Evolutionary conservation across 805 yeast genomes (phyloP), one percentile per base, ranked within the genome.

Genomic region (Zygoascus ofunaensis): DNA sequence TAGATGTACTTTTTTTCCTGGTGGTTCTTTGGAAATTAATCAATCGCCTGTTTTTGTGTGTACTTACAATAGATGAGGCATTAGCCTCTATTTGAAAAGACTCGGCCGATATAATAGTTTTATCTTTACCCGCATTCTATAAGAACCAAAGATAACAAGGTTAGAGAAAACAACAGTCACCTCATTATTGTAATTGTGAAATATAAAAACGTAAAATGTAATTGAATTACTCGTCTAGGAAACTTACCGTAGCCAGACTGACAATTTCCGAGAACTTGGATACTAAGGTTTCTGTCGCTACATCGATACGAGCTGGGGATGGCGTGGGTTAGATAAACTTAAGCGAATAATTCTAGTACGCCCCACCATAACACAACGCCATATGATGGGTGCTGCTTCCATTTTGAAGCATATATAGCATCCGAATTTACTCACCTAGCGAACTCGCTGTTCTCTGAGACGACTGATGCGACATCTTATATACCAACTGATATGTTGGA

Each of bases 71-170:
- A 3, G 63, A 53, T 3, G 62, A 49, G 14, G 69, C 57, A 43
- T 62, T 56, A n/a, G 64, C 62, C 47, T 63, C 68, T 34, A 66
- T 64, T 34, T 63, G 64, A 20, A 59, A 57, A 1, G 66, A 55
- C 34, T 66, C 71, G n/a, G 62, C 57, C 4, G 70, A 69, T 3
- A 62, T 50, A 1, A 65, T 53, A 18, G 58, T 57, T 10, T 54
- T 41, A 37, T 62, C 64, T 28, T 64, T 63, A 19, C 54, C 55
- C 5, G 54, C 48, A 40, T 53, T 52, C 58, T 46, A 37, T 30
- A 28, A n/a, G n/a, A n/a, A n/a, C n/a, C n/a, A n/a, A n/a, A n/a
- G n/a, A n/a, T n/a, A n/a, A n/a, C n/a, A n/a, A n/a, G n/a, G 42
- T 48, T 42, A 24, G 47, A 20, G 20, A n/a, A n/a, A n/a, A n/a